Percentiles rank a stretch among this genome's conserved stretches.
phyloP scores from a whole-genome alignment of 225 moss, liverwort and hornwort species.

The Physcomitrellopsis africana region DNA sequence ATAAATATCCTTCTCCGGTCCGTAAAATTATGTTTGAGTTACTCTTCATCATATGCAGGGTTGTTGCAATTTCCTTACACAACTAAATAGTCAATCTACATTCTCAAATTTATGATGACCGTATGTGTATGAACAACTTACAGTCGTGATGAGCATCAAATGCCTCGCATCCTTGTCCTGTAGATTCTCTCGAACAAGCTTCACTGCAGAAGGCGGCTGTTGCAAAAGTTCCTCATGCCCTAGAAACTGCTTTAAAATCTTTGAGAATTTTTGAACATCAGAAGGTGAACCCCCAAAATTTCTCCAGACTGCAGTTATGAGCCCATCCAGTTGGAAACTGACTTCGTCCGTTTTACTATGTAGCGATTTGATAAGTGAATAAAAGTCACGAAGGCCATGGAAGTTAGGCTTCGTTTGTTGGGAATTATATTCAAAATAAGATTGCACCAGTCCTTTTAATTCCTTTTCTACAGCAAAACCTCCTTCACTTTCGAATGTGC shows the following conservation, averaged over 20 bases:
- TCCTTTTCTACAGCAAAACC: slow-evolving; percentile 30
- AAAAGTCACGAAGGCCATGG: slow-evolving; percentile 70
- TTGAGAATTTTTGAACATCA: slow-evolving; percentile 53
- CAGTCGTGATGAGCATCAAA: slow-evolving; percentile 66
- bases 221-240: slow-evolving; percentile 54
- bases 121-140: slow-evolving; percentile 22
- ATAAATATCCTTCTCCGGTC: not conserved
- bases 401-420: slow-evolving; percentile 58
- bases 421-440: slow-evolving; percentile 54
- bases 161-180: slow-evolving; percentile 66
- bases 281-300: slow-evolving; percentile 68
- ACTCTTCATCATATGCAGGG: slow-evolving; percentile 1
- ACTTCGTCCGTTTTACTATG: slow-evolving; percentile 38
- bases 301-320: slow-evolving; percentile 55
- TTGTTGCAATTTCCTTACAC: not conserved
- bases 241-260: slow-evolving; percentile 48
- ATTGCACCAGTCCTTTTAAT: slow-evolving; percentile 45
- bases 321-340: slow-evolving; percentile 47
- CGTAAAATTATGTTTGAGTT: slow-evolving; percentile 6
- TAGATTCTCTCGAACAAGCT: slow-evolving; percentile 59
- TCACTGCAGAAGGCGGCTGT: slow-evolving; percentile 55
- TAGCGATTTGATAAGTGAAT: slow-evolving; percentile 62
- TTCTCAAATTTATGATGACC: not conserved
- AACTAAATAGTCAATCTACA: not conserved
- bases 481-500: slow-evolving; percentile 27